Conservation (phyloP, 441 rosid species). For the Capsella rubella region DNA sequence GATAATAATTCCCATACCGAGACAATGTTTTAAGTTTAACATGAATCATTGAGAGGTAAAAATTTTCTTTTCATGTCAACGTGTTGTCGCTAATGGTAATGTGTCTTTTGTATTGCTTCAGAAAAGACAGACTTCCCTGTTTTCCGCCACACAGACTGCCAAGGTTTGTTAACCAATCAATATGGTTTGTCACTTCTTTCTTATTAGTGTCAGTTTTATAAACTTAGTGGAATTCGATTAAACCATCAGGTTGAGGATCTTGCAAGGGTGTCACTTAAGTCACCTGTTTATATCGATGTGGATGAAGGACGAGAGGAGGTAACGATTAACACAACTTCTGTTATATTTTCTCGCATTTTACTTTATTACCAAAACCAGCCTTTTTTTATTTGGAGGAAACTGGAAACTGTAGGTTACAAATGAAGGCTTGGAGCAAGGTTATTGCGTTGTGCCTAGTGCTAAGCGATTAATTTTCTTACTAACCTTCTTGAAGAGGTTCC, state of each 20-base stretch:
- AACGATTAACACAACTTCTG: not conserved
- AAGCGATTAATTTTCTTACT: conserved; percentile 83
- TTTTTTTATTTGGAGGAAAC: conserved; percentile 1
- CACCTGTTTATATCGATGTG: conserved; percentile 80
- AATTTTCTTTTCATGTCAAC: not conserved
- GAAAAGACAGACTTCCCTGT: conserved; percentile 90
- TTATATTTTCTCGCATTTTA: not conserved
- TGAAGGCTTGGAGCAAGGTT: conserved; percentile 96
- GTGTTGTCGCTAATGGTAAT: conserved; percentile 3
- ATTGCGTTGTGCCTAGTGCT: conserved; percentile 79
- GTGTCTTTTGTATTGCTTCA: conserved; percentile 51
- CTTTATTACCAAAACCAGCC: not conserved
- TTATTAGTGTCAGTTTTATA: not conserved
- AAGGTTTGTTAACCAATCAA: conserved; percentile 59
- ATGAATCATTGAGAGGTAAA: not conserved
- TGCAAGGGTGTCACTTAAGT: conserved; percentile 87
- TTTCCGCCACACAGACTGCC: conserved; percentile 92
- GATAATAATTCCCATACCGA: not conserved
- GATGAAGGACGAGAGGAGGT: conserved; percentile 92
- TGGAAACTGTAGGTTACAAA: conserved; percentile 75
- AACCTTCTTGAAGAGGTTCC: conserved; percentile 81
- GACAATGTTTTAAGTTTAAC: not conserved
- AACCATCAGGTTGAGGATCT: conserved; percentile 85
- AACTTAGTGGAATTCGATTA: not conserved
- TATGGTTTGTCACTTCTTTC: conserved; percentile 1